Conservation (phyloP, 2,329 filamentous ascomycete genomes). For the Penicillium sp. region DNA sequence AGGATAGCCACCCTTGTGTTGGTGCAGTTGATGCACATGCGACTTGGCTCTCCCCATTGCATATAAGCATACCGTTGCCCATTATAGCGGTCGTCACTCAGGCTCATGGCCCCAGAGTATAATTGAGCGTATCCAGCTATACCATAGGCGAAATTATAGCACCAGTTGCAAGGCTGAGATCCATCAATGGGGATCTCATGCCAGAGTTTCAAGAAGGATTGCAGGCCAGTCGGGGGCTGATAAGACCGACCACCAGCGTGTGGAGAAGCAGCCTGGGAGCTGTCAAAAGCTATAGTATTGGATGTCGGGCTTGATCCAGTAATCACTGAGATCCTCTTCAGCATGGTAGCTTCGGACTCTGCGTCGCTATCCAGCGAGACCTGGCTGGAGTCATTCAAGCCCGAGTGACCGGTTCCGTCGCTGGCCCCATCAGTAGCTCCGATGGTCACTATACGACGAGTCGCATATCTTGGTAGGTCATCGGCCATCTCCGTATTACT, state of each 20-base stretch:
- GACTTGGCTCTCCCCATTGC: conserved; percentile 28
- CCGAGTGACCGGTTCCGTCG: neutral
- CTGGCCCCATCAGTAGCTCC: neutral
- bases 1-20: conserved; percentile 32
- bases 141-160: conserved; percentile 37
- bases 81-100: conserved; percentile 32
- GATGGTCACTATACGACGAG: neutral
- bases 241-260: neutral
- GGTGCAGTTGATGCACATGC: conserved; percentile 40
- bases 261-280: neutral
- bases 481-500: conserved; percentile 5
- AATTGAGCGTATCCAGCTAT: conserved; percentile 38
- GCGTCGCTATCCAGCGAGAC: neutral
- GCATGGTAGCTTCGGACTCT: neutral
- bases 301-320: neutral
- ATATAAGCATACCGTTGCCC: conserved; percentile 40
- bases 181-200: conserved; percentile 20
- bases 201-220: conserved; percentile 41
- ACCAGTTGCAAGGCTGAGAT: conserved; percentile 39
- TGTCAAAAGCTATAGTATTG: too few relatives aligned
- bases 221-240: conserved; percentile 30
- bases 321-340: neutral
- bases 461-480: too few relatives aligned
- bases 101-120: conserved; percentile 33
- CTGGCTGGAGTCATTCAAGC: neutral